Base-by-base conservation (phyloP, 2,329 filamentous ascomycete species). In the Monilinia vaccinii-corymbosi region DNA sequence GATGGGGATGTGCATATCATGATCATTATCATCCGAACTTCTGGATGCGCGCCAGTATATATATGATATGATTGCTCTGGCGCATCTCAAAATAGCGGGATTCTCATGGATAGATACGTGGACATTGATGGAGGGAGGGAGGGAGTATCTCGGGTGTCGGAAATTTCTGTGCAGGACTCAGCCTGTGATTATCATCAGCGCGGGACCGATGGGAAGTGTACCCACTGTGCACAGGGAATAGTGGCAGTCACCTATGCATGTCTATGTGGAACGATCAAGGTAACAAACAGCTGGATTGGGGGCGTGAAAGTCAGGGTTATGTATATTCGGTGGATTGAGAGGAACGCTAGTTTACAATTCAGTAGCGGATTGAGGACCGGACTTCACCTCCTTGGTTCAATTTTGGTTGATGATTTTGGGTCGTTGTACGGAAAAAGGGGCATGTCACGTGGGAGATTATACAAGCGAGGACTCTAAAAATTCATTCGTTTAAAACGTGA, bases 311-410 rank as follows among this genome's bases (percentile, higher is more conserved):
- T 18, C 2, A 3, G 7, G 9, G 7, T 28, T 25, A 1, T 14
- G 9, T n/a, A 18, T 1, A 25, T 16, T 18, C 21, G 6, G 0
- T 13, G 1, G 9, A 11, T 4, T 23, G 13, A 1, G 9, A 28
- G 16, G 2, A 11, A 51, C 10, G 3, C 4, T 9, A 3, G 9
- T 7, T 6, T 28, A 6, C 16, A 13, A 28, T 13, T 2, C 1
- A n/a, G n/a, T 16, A 11, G 13, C 14, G 18, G 9, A 13, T 49
- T 51, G 10, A 10, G 16, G 13, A 2, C 25, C 28, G 1, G 4
- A 1, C 1, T 0, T 52, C 3, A 21, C 3, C 2, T n/a, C 25
- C 14, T 9, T 1, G 0, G 9, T 9, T 36, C 14, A 16, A 1
- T 4, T 23, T 9, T 21, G 36, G 13, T 5, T 7, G 2, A 10